These are phyloP conservation scores for Verticillium nonalfalfae DNA, from an alignment of 2,329 filamentous ascomycete species.

Conservation along the genomic window DNA sequence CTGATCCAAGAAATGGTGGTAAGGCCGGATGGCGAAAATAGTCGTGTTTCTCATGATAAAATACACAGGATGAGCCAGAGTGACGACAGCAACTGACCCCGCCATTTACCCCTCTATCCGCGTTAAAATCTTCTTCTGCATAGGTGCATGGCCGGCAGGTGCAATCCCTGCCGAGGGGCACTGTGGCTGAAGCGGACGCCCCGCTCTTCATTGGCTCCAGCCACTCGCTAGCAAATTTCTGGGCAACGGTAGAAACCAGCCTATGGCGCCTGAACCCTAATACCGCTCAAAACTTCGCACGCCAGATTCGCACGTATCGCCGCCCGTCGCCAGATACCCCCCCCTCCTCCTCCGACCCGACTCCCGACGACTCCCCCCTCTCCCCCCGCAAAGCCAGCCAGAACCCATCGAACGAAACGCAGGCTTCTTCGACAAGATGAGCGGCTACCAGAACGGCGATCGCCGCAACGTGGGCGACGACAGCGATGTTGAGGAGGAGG, in stretches of 20 bases:
- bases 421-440: constrained; percentile 35
- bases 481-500: constrained; percentile 94
- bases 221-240: background rate
- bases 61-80: background rate
- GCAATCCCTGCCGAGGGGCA: background rate
- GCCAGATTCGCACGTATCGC: background rate
- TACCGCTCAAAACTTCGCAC: background rate
- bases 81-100: background rate
- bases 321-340: background rate
- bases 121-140: background rate
- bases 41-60: background rate
- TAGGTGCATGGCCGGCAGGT: background rate
- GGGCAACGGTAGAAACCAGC: background rate
- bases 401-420: background rate
- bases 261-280: background rate
- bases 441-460: constrained; percentile 55
- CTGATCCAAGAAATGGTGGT: background rate
- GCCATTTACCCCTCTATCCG: background rate
- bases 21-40: background rate
- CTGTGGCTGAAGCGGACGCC: background rate
- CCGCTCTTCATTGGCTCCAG: background rate
- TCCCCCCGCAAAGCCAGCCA: background rate
- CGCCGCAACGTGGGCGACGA: constrained; percentile 66
- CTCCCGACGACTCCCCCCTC: background rate
- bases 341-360: constrained; percentile 1